Percentiles rank a stretch among this genome's conserved stretches.
These are phyloP conservation scores for Rubroboletus satanas DNA, from an alignment of 768 basidiomycete genomes.

Conservation along the genomic window DNA sequence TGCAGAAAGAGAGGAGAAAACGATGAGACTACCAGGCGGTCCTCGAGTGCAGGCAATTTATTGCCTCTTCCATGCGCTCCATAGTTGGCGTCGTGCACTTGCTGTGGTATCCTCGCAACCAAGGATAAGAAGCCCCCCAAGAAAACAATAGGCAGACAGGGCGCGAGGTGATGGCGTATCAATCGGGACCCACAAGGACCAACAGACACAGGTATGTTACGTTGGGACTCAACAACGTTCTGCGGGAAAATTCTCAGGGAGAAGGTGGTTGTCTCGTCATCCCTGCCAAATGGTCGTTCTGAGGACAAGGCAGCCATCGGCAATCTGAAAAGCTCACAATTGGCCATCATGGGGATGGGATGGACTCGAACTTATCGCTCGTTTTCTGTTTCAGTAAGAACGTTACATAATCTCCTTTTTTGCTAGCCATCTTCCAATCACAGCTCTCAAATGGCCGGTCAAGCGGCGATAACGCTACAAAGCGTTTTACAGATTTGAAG, in stretches of 20 bases:
- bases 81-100: constrained; percentile 1
- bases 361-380: no score
- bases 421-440: no score
- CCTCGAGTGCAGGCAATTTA: constrained; percentile 8
- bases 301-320: no score
- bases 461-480: no score
- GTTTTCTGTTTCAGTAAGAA: no score
- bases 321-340: no score
- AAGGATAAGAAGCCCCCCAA: constrained; percentile 6
- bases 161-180: background rate
- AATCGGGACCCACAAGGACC: constrained; percentile 14
- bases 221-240: background rate
- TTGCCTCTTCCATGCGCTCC: background rate
- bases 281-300: background rate
- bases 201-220: background rate
- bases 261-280: background rate
- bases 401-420: no score
- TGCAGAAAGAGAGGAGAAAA: background rate
- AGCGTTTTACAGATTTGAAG: no score
- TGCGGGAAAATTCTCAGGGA: background rate
- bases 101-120: constrained; percentile 13
- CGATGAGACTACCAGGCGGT: no score
- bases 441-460: no score
- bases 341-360: no score
- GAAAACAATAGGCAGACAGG: constrained; percentile 12